Conservation (phyloP, 768 basidiomycete species). For the Glaciozyma martinii region DNA sequence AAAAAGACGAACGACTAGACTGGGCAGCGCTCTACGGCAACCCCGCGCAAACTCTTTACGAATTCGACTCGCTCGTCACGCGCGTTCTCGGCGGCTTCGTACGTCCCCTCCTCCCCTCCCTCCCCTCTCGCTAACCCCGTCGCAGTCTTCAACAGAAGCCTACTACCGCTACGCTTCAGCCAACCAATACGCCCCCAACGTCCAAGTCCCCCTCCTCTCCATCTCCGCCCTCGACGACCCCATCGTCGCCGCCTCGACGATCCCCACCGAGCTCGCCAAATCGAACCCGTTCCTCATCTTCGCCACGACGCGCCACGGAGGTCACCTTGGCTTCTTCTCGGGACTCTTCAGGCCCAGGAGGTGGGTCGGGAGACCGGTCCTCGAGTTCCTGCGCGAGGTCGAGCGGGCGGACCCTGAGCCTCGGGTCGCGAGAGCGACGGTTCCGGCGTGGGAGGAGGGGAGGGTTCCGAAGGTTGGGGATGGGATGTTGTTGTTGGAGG, state of each 20-base stretch:
- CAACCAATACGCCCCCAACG: slow-evolving; percentile 52
- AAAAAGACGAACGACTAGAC: slow-evolving; percentile 14
- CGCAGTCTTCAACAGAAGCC: slow-evolving; percentile 45
- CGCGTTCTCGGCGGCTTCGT: slow-evolving; percentile 46
- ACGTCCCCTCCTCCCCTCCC: neutral
- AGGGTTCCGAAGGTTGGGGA: slow-evolving; percentile 16
- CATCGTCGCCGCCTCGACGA: slow-evolving; percentile 52
- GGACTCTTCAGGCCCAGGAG: slow-evolving; percentile 38
- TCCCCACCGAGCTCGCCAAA: slow-evolving; percentile 26
- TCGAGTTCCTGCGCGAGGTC: slow-evolving; percentile 60
- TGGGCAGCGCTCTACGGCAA: slow-evolving; percentile 27
- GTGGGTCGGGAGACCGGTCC: slow-evolving; percentile 62
- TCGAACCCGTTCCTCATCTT: slow-evolving; percentile 47
- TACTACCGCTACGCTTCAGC: slow-evolving; percentile 53
- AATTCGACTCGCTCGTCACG: slow-evolving; percentile 47
- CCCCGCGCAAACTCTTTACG: slow-evolving; percentile 29
- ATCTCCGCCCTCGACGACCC: slow-evolving; percentile 72
- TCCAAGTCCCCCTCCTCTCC: slow-evolving; percentile 65
- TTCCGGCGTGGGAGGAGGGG: neutral
- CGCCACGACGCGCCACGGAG: slow-evolving; percentile 55
- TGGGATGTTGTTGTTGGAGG: slow-evolving; percentile 23
- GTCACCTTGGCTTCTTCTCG: slow-evolving; percentile 70
- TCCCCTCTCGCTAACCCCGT: slow-evolving; percentile 36
- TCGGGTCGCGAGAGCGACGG: slow-evolving; percentile 7
- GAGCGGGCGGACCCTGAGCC: slow-evolving; percentile 42